Conservation (phyloP, 208 protist genomes). For the Trypanosoma mega region DNA sequence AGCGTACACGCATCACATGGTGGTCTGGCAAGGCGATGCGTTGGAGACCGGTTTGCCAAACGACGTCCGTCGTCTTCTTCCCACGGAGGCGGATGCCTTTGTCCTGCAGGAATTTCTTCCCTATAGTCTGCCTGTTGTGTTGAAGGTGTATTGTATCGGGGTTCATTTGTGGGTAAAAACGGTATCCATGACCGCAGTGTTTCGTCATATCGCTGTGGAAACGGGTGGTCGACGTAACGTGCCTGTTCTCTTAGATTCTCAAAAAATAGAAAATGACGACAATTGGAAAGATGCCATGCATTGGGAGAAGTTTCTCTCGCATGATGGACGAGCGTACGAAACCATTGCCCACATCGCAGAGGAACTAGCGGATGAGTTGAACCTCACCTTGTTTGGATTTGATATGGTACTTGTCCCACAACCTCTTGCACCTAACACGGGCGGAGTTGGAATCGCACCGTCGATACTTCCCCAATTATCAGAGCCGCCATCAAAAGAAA, state of each 20-base stretch:
- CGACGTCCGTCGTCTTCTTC: slow-evolving; percentile 38
- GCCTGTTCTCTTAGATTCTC: slow-evolving; percentile 64
- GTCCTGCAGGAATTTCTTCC: slow-evolving; percentile 74
- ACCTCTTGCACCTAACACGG: slow-evolving; percentile 16
- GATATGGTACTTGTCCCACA: slow-evolving; percentile 74
- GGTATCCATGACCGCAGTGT: slow-evolving; percentile 51
- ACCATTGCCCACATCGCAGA: slow-evolving; percentile 40
- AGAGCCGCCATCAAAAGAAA: background rate
- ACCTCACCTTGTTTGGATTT: slow-evolving; percentile 75
- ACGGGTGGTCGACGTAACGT: background rate
- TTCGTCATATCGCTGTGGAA: slow-evolving; percentile 26
- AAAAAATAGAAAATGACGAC: slow-evolving; percentile 31
- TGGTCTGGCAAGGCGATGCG: slow-evolving; percentile 45
- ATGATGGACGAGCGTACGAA: slow-evolving; percentile 40
- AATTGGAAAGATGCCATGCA: slow-evolving; percentile 4
- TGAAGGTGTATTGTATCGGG: slow-evolving; percentile 86
- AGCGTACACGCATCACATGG: slow-evolving; percentile 71
- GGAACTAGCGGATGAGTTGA: slow-evolving; percentile 36
- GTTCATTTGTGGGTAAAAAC: slow-evolving; percentile 53
- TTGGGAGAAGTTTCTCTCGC: slow-evolving; percentile 61
- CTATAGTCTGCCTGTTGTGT: slow-evolving; percentile 60
- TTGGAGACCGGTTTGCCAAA: slow-evolving; percentile 11
- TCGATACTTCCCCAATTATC: background rate
- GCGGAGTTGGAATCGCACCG: background rate
- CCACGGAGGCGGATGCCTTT: slow-evolving; percentile 39